These are phyloP conservation scores for Didymella pinodella DNA, from an alignment of 2,329 filamentous ascomycete genomes.

Conservation along the genomic window DNA sequence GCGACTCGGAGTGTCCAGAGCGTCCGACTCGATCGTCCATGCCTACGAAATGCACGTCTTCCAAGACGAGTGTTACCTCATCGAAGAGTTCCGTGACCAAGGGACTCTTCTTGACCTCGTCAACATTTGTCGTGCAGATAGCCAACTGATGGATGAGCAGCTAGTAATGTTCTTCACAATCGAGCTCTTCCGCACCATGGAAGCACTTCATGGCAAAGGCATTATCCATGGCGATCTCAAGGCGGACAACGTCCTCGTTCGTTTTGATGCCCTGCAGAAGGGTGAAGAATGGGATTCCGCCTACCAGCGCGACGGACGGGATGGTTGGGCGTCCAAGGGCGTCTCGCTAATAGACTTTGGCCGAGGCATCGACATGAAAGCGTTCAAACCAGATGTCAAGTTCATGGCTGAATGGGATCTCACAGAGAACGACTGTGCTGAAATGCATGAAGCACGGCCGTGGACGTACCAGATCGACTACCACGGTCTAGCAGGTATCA, in stretches of 20 bases:
- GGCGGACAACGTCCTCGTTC: slow-evolving; percentile 91
- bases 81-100: slow-evolving; percentile 87
- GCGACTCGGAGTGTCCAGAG: slow-evolving; percentile 75
- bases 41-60: slow-evolving; percentile 94
- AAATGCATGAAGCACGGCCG: slow-evolving; percentile 91
- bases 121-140: slow-evolving; percentile 80
- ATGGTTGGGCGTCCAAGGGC: slow-evolving; percentile 82
- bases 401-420: slow-evolving; percentile 98
- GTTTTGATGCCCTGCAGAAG: slow-evolving; percentile 67
- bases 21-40: slow-evolving; percentile 77
- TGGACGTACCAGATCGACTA: slow-evolving; percentile 99
- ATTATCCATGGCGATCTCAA: slow-evolving; percentile 95
- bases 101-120: slow-evolving; percentile 95
- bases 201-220: slow-evolving; percentile 79
- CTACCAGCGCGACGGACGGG: slow-evolving; percentile 76
- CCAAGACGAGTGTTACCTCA: slow-evolving; percentile 85
- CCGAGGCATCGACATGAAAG: slow-evolving; percentile 89
- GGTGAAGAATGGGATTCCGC: slow-evolving; percentile 64
- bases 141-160: slow-evolving; percentile 83
- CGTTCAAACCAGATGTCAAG: slow-evolving; percentile 76
- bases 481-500: slow-evolving; percentile 85
- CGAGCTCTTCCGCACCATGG: slow-evolving; percentile 88
- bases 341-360: slow-evolving; percentile 93
- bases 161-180: slow-evolving; percentile 95
- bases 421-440: slow-evolving; percentile 84